Evolutionary conservation across 805 yeast genomes (phyloP).

Genomic region (Saccharomycopsis malanga): DNA sequence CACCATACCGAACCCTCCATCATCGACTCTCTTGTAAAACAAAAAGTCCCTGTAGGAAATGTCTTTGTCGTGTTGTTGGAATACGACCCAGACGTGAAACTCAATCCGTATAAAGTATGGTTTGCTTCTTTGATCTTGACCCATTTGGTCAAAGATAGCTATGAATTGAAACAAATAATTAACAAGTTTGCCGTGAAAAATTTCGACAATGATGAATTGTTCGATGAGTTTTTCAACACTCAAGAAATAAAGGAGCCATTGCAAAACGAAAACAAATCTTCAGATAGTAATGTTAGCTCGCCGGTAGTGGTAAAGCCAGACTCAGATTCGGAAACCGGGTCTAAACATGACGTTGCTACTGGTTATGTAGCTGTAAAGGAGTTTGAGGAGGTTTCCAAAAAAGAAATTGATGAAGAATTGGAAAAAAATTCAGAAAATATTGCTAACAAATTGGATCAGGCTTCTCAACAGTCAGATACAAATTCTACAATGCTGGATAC

Average conservation of each 20-base stretch:
- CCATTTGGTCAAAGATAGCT: slow-evolving; percentile 37
- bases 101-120: slow-evolving; percentile 87
- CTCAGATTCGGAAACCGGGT: background rate
- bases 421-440: background rate
- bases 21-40: background rate
- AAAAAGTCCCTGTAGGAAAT: slow-evolving; percentile 41
- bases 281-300: slow-evolving; percentile 5
- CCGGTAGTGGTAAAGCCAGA: slow-evolving; percentile 5
- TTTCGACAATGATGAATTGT: slow-evolving; percentile 6
- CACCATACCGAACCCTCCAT: background rate
- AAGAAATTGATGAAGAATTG: background rate
- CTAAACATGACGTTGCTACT: too few relatives aligned
- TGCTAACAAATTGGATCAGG: background rate
- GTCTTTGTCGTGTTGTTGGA: slow-evolving; percentile 66
- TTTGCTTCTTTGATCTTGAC: slow-evolving; percentile 66
- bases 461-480: background rate
- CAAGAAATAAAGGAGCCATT: background rate
- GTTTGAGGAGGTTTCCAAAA: slow-evolving; percentile 31
- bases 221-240: slow-evolving; percentile 14
- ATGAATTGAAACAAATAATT: slow-evolving; percentile 2
- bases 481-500: too few relatives aligned
- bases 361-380: slow-evolving; percentile 39
- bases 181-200: slow-evolving; percentile 1
- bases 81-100: slow-evolving; percentile 59
- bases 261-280: background rate